Evolutionary conservation across 2,329 filamentous ascomycete genomes (phyloP), one percentile per base, ranked within the genome.

Genomic region (Pestalotiopsis sp.): DNA sequence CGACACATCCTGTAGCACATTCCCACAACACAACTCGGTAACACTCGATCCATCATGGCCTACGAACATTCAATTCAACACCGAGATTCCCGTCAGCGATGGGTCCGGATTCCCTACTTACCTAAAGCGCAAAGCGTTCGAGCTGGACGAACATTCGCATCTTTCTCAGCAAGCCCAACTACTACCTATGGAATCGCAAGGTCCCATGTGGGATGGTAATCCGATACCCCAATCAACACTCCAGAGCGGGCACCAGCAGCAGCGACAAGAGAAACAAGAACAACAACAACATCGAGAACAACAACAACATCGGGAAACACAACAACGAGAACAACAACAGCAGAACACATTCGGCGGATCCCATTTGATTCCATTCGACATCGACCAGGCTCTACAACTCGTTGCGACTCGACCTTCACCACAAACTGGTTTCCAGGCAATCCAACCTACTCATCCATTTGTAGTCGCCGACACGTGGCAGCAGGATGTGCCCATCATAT

Each of bases 391-490:
- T 20, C 80, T 97, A 70, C 89, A 86, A 87, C 89, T 93, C 70
- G 93, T 97, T 20, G 92, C 93, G 1, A 92, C 91, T 1, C 87
- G 94, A 70, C 90, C 91, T 49, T 90, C 94, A 69, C 93, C 93
- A 0, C 90, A 93, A 75, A 94, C 97, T 68, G 91, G 95, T 70
- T 92, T 97, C 52, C 94, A 94, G 17, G 92, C 93, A 2, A 94
- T 97, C 23, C 94, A 97, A 78, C 86, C 97, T 80, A 97, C 94
- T 0, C 97, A 94, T 77, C 93, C 94, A 1, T 97, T 97, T 78
- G 93, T 97, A 31, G 93, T 97, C 6, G 97, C 93, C 79, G 94
- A 97, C 78, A 89, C 93, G 14, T 89, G 90, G 23, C 87, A 91
- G 79, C 90, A 93, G 72, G 94, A 97, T 80, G 90, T 91, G 70